Conservation (phyloP, 768 basidiomycete species). For the Chalciporus chontae region DNA sequence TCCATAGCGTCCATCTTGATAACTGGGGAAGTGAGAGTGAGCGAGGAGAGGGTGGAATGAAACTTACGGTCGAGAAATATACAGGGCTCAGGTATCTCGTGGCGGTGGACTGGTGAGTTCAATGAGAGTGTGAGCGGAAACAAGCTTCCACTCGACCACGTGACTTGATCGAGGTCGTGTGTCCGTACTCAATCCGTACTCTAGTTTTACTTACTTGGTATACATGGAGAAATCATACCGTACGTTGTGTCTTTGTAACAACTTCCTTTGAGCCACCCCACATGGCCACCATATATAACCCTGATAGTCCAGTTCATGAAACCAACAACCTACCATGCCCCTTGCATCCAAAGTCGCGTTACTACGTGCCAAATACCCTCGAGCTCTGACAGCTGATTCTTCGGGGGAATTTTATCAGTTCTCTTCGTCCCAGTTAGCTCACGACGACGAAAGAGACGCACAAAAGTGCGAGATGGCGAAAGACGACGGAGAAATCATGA, state of each 20-base stretch:
- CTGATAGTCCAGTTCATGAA: too few species aligned
- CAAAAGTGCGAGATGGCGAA: slow-evolving; percentile 1
- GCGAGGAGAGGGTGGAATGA: neutral
- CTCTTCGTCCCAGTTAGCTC: slow-evolving; percentile 10
- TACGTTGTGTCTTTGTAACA: too few species aligned
- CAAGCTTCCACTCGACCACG: slow-evolving; percentile 14
- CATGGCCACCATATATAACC: neutral
- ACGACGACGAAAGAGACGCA: slow-evolving; percentile 6
- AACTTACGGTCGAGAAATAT: slow-evolving; percentile 7
- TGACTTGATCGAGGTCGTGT: slow-evolving; percentile 14
- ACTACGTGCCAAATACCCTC: slow-evolving; percentile 5
- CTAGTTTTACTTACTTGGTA: too few species aligned
- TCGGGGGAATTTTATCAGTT: slow-evolving; percentile 2
- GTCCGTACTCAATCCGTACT: too few species aligned
- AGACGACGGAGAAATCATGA: slow-evolving; percentile 7
- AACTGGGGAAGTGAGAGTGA: neutral
- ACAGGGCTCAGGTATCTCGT: slow-evolving; percentile 20
- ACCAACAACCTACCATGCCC: neutral
- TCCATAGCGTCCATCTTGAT: slow-evolving; percentile 31
- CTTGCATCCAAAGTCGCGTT: neutral
- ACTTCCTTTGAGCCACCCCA: neutral
- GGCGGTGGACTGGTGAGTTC: slow-evolving; percentile 13
- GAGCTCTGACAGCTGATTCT: slow-evolving; percentile 10
- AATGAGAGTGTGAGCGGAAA: slow-evolving; percentile 6
- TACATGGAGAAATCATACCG: too few species aligned